phyloP scores from a whole-genome alignment of 2,329 filamentous ascomycete species.

The Clarireedia homoeocarpa region DNA sequence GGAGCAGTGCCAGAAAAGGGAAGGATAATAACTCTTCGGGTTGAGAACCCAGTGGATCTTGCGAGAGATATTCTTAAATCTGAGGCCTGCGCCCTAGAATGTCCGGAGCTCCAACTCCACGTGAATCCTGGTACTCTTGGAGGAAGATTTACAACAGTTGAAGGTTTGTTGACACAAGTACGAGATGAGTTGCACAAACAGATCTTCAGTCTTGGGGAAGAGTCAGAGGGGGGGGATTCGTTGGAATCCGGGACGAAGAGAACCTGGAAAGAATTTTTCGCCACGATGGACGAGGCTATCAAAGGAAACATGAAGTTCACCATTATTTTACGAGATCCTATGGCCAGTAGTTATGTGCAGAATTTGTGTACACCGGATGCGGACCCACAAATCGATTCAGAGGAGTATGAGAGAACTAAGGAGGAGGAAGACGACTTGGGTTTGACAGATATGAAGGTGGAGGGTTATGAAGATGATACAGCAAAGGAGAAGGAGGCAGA shows the following conservation, averaged over 20 bases:
- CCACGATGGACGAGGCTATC: constrained; percentile 67
- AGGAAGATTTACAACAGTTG: constrained; percentile 92
- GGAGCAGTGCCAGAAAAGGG: constrained; percentile 84
- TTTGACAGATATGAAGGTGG: constrained; percentile 84
- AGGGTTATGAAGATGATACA: constrained; percentile 53
- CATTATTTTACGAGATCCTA: constrained; percentile 75
- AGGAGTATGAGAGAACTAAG: constrained; percentile 78
- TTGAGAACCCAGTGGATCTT: constrained; percentile 65
- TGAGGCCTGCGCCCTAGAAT: constrained; percentile 81
- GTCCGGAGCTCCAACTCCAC: constrained; percentile 76
- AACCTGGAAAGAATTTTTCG: constrained; percentile 79
- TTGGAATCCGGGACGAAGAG: constrained; percentile 56
- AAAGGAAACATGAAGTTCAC: constrained; percentile 73
- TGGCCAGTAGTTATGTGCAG: constrained; percentile 92
- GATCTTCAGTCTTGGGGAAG: constrained; percentile 68
- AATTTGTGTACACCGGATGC: constrained; percentile 67
- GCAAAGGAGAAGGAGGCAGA: constrained; percentile 22
- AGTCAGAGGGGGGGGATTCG: constrained; percentile 65
- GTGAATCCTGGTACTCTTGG: constrained; percentile 93
- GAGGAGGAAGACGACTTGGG: constrained; percentile 94
- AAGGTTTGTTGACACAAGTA: constrained; percentile 87
- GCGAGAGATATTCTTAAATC: constrained; percentile 92
- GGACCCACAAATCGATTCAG: constrained; percentile 73
- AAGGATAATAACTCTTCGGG: constrained; percentile 70
- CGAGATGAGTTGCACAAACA: constrained; percentile 80